These are phyloP conservation scores for Abelmoschus esculentus DNA, from an alignment of 345 rosid genomes.

Conservation along the genomic window DNA sequence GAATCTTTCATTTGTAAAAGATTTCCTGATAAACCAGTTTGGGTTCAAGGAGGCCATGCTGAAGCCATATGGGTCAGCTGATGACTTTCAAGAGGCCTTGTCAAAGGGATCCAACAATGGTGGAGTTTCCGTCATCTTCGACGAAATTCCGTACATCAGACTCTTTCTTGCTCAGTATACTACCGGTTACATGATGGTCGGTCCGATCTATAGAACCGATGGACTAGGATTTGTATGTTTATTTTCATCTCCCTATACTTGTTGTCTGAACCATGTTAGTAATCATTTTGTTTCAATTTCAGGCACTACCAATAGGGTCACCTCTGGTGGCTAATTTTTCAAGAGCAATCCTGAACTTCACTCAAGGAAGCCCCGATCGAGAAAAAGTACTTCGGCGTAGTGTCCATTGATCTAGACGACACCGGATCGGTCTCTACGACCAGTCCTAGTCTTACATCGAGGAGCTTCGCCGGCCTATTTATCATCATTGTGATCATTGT, in stretches of 20 bases:
- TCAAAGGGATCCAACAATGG: neutral
- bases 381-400: neutral
- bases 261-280: neutral
- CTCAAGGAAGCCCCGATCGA: neutral
- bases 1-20: neutral
- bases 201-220: neutral
- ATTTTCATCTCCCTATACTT: neutral
- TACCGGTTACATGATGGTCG: neutral
- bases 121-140: constrained; percentile 6
- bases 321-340: neutral
- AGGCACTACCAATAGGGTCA: neutral
- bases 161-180: neutral
- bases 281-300: neutral
- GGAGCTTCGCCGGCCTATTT: neutral
- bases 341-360: neutral
- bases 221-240: constrained; percentile 6
- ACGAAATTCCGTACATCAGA: neutral
- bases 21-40: neutral
- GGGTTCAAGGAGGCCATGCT: neutral
- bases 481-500: neutral
- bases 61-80: neutral
- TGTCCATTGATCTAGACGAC: neutral
- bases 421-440: neutral
- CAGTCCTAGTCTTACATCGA: constrained; percentile 4
- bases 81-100: neutral